A percentile compares a stretch with the other conserved stretches of the same genome.
Conservation (phyloP, 352 stramenopile genomes). For the Globisporangium emineosum region DNA sequence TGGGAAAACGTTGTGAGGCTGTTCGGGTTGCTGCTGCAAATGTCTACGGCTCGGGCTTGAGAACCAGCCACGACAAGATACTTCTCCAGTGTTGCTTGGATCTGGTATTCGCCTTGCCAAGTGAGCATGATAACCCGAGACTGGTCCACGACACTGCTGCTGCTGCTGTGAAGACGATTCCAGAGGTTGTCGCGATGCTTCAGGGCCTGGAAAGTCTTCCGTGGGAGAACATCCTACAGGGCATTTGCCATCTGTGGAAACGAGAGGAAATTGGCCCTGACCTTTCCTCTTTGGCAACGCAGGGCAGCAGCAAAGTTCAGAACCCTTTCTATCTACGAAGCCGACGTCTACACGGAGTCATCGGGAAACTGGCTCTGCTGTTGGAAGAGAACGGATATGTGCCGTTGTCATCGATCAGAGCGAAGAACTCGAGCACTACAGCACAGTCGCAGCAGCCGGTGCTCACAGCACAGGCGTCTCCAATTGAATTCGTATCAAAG, state of each 20-base stretch:
- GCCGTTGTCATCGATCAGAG: not conserved
- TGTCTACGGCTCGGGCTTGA: slow-evolving; percentile 29
- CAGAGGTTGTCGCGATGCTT: slow-evolving; percentile 20
- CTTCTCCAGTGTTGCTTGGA: slow-evolving; percentile 31
- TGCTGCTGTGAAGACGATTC: slow-evolving; percentile 18
- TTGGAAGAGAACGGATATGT: slow-evolving; percentile 5
- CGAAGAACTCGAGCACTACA: too few species aligned
- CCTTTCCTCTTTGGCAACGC: not conserved
- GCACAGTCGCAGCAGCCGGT: not conserved
- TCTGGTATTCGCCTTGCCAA: slow-evolving; percentile 11
- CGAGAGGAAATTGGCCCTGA: not conserved
- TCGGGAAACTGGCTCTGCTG: not conserved
- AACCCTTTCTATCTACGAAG: not conserved
- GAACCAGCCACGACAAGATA: slow-evolving; percentile 16
- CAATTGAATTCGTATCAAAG: slow-evolving; percentile 6
- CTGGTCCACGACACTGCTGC: not conserved
- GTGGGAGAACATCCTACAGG: slow-evolving; percentile 19
- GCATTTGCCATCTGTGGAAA: slow-evolving; percentile 9
- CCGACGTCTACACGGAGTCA: slow-evolving; percentile 2
- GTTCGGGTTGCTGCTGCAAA: slow-evolving; percentile 23
- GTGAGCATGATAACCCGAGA: not conserved
- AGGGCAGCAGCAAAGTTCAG: not conserved
- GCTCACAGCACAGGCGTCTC: not conserved
- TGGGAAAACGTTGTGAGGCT: not conserved
- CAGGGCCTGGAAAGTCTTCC: slow-evolving; percentile 17